Base-by-base conservation (phyloP, 1,284 basidiomycete species). In the Tausonia pullulans region DNA sequence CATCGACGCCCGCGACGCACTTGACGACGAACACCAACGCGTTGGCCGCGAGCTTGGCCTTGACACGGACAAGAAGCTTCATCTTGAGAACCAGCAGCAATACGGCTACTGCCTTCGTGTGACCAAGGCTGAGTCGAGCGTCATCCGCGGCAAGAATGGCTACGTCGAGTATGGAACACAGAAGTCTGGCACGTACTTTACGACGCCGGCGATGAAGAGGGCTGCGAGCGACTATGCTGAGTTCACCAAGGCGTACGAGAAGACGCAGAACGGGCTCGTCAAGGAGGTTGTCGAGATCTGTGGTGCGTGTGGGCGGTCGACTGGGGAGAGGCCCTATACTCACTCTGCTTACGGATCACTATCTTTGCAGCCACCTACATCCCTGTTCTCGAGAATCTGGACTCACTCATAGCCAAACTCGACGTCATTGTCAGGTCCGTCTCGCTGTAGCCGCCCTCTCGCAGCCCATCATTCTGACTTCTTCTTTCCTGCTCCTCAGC, bases 51-150 rank as follows among this genome's bases (percentile, higher is more conserved):
- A 92, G 61, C 80, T 98, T 1, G 82, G 81, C 4, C 73, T 98
- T n/a, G 92, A 95, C 48, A 82, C 91, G 1, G 90, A 96, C 73
- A 96, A 97, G 79, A 98, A 98, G 78, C 79, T 98, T 16, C 94
- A 98, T 76, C 80, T 99, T 46, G 96, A 99, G 78, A 95, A 96
- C 72, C 90, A 88, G 67, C 82, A 83, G 65, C 83, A 85, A 4
- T 93, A 97, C 73, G 94, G 94, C 3, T 96, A 98, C 74, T 94
- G 90, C 71, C 89, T 98, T 77, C 81, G 96, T 39, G 77, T 98
- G 50, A 96, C 93, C 6, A 96, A 96, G 75, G 88, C 84, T 65
- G 94, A 97, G 69, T 87, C 88, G 0, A 86, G 87, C 71, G 78
- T 77, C n/a, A 81, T 96, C 58, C 78, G 83, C 5, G 80, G 81